phyloP scores from a whole-genome alignment of 164 flowering plant species.

The Magnolia officinalis region DNA sequence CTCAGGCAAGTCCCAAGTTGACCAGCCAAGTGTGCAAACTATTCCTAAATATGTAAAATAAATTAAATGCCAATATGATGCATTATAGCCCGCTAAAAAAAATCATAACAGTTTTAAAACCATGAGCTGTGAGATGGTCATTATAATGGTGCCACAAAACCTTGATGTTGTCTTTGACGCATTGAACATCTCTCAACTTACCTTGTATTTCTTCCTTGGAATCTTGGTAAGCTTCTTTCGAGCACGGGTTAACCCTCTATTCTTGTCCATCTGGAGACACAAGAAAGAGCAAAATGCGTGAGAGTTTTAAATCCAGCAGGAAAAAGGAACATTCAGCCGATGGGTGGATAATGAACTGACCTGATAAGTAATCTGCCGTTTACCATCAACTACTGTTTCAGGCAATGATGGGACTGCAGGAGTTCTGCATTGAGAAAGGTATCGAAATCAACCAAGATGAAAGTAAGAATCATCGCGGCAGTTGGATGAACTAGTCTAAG shows the following conservation, averaged over 20 bases:
- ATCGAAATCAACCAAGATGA: background rate
- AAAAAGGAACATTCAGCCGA: background rate
- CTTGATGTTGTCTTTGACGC: background rate
- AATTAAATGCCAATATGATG: no score
- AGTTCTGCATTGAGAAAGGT: slow-evolving; percentile 37
- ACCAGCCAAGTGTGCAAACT: no score
- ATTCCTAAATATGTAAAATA: no score
- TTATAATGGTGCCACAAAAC: background rate
- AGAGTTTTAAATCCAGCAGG: background rate
- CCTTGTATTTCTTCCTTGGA: slow-evolving; percentile 97
- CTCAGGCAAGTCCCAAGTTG: no score
- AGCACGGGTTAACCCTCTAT: slow-evolving; percentile 79
- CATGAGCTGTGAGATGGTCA: background rate
- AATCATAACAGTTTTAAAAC: no score
- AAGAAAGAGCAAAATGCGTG: background rate
- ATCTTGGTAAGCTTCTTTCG: slow-evolving; percentile 73
- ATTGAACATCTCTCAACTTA: slow-evolving; percentile 18
- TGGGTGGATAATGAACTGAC: slow-evolving; percentile 28
- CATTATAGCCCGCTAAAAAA: no score
- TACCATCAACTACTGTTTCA: slow-evolving; percentile 65
- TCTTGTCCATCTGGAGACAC: slow-evolving; percentile 72
- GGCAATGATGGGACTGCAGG: slow-evolving; percentile 35
- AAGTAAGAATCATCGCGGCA: background rate
- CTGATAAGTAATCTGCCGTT: slow-evolving; percentile 65
- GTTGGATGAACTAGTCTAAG: background rate